These are phyloP conservation scores for Vitellaria paradoxa DNA, from an alignment of 179 eudicot genomes.

Conservation along the genomic window DNA sequence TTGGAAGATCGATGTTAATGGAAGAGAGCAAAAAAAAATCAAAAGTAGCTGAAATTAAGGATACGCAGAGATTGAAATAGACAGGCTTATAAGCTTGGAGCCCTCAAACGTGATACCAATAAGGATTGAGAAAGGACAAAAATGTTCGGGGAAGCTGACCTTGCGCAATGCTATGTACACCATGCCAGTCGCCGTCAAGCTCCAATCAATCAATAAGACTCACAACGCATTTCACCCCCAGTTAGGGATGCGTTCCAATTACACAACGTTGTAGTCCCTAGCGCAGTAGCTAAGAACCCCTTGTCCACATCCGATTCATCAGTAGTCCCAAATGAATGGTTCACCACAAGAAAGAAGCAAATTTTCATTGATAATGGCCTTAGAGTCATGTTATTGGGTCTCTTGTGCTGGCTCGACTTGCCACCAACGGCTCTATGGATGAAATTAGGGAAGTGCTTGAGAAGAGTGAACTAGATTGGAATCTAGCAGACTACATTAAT, in stretches of 20 bases:
- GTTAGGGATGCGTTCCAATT: conserved; percentile 34
- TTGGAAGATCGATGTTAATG: no score
- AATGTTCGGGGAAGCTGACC: conserved; percentile 39
- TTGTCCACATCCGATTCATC: conserved; percentile 31
- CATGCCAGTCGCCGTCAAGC: conserved; percentile 53
- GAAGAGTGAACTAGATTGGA: conserved; percentile 42
- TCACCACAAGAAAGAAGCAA: conserved; percentile 49
- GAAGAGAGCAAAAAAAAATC: no score
- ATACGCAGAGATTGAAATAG: conserved; percentile 21
- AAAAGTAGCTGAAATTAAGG: no score
- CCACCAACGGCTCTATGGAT: conserved; percentile 34
- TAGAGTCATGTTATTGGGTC: conserved; percentile 45
- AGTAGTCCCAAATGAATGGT: conserved; percentile 52
- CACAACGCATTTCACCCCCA: conserved; percentile 34
- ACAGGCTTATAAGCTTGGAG: conserved; percentile 48
- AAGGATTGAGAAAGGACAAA: conserved; percentile 38
- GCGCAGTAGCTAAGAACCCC: conserved; percentile 34
- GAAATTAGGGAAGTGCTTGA: conserved; percentile 47
- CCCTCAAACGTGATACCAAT: conserved; percentile 41
- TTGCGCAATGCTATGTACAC: conserved; percentile 54
- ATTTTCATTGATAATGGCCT: conserved; percentile 49
- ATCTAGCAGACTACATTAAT: conserved; percentile 36
- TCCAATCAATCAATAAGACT: conserved; percentile 32
- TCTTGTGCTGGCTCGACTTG: conserved; percentile 31
- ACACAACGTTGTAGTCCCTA: conserved; percentile 53